Percentiles rank a stretch among this genome's conserved stretches.
These are phyloP conservation scores for Pistacia integerrima DNA, from an alignment of 345 rosid species.

Conservation along the genomic window DNA sequence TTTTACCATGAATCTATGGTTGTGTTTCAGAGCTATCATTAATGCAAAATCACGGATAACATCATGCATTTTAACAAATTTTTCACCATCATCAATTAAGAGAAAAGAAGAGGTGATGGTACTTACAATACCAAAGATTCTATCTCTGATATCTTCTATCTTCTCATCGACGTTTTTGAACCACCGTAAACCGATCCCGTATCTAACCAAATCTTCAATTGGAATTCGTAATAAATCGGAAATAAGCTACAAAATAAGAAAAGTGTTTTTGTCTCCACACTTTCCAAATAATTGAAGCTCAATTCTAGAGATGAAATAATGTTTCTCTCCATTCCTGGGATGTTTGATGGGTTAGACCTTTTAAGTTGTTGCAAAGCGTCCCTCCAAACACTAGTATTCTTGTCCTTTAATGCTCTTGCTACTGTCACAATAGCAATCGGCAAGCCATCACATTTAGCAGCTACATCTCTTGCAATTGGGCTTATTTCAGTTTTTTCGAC, in stretches of 20 bases:
- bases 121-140: too few species aligned
- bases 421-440: neutral
- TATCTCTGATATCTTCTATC: neutral
- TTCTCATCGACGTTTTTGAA: neutral
- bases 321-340: neutral
- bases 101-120: neutral
- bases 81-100: neutral
- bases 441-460: neutral
- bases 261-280: neutral
- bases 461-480: neutral
- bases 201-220: neutral
- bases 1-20: neutral
- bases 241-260: neutral
- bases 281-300: neutral
- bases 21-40: neutral
- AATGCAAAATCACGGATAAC: neutral
- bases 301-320: neutral
- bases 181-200: neutral
- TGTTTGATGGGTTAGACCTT: neutral
- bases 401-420: neutral
- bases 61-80: neutral
- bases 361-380: neutral
- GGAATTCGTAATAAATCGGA: neutral
- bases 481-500: neutral
- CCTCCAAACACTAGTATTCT: neutral